Percentiles rank a stretch among this genome's conserved stretches.
phyloP scores from a whole-genome alignment of 2,329 filamentous ascomycete genomes.

The Penicillium decumbens region DNA sequence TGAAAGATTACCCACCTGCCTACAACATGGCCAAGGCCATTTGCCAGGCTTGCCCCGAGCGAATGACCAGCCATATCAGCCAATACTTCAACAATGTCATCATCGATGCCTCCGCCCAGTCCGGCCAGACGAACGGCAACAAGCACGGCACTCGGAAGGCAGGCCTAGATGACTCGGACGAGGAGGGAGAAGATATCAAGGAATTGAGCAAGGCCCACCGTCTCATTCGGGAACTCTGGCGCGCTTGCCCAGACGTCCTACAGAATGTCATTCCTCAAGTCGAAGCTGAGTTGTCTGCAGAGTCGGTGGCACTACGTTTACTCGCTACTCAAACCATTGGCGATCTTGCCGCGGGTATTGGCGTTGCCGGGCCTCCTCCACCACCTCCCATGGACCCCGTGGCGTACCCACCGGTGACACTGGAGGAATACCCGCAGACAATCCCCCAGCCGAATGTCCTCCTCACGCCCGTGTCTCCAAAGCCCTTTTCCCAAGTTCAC shows the following conservation, averaged over 20 bases:
- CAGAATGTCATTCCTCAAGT: constrained; percentile 92
- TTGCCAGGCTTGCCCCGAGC: constrained; percentile 82
- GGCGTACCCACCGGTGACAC: constrained; percentile 65
- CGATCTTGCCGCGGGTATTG: constrained; percentile 90
- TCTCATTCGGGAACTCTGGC: constrained; percentile 87
- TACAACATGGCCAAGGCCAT: constrained; percentile 96
- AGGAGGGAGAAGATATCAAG: constrained; percentile 75
- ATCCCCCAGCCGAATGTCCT: constrained; percentile 59
- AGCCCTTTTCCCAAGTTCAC: constrained; percentile 83
- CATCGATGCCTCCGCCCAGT: constrained; percentile 70
- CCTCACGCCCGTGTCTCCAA: constrained; percentile 76
- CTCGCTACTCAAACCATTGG: constrained; percentile 91
- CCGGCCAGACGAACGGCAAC: constrained; percentile 51
- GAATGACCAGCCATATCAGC: constrained; percentile 90
- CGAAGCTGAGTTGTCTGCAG: constrained; percentile 84
- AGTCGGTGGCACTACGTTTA: constrained; percentile 78
- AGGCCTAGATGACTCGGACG: constrained; percentile 59
- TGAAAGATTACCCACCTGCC: constrained; percentile 83
- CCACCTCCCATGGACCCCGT: constrained; percentile 69
- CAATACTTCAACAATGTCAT: constrained; percentile 98
- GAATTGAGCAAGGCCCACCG: constrained; percentile 86
- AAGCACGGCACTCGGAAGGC: constrained; percentile 42
- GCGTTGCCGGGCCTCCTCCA: constrained; percentile 78
- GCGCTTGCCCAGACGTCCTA: constrained; percentile 79
- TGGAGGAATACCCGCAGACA: constrained; percentile 46